These are phyloP conservation scores for Blastobotrys muscicola DNA, from an alignment of 805 yeast genomes.

Conservation along the genomic window DNA sequence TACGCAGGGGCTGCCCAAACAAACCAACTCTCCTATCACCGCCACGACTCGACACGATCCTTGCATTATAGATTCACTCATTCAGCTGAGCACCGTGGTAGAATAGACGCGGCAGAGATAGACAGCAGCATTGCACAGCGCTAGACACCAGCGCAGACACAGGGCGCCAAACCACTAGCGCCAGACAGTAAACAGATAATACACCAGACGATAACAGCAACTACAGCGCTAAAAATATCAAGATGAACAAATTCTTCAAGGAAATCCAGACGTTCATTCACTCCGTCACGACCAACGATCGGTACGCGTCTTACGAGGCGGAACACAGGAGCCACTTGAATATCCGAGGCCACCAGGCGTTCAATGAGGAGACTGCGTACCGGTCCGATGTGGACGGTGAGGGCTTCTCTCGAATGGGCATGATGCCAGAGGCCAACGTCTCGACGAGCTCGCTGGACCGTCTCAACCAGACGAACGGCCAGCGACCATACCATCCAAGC, in stretches of 20 bases:
- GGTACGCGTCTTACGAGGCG: conserved; percentile 30
- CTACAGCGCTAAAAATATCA: neutral
- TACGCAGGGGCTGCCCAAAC: too few relatives aligned
- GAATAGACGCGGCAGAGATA: too few relatives aligned
- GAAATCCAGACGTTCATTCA: conserved; percentile 27
- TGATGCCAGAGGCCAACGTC: conserved; percentile 7
- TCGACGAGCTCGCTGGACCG: conserved; percentile 13
- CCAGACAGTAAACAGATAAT: too few relatives aligned
- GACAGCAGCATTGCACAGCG: too few relatives aligned
- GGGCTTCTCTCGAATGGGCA: conserved; percentile 13
- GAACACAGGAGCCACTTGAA: conserved; percentile 5
- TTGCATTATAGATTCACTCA: too few relatives aligned
- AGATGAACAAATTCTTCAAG: conserved; percentile 23
- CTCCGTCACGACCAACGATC: conserved; percentile 31
- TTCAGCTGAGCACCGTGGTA: too few relatives aligned
- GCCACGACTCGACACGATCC: too few relatives aligned
- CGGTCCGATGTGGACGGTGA: conserved; percentile 8
- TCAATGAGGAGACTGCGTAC: conserved; percentile 3
- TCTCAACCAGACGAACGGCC: conserved; percentile 2
- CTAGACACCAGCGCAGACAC: too few relatives aligned
- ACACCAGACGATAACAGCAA: too few relatives aligned
- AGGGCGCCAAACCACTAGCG: too few relatives aligned
- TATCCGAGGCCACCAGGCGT: neutral
- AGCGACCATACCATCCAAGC: conserved; percentile 18
- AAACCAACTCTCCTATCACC: too few relatives aligned